Evolutionary conservation across 2,329 filamentous ascomycete species (phyloP).

Genomic region (Curvularia sp.): DNA sequence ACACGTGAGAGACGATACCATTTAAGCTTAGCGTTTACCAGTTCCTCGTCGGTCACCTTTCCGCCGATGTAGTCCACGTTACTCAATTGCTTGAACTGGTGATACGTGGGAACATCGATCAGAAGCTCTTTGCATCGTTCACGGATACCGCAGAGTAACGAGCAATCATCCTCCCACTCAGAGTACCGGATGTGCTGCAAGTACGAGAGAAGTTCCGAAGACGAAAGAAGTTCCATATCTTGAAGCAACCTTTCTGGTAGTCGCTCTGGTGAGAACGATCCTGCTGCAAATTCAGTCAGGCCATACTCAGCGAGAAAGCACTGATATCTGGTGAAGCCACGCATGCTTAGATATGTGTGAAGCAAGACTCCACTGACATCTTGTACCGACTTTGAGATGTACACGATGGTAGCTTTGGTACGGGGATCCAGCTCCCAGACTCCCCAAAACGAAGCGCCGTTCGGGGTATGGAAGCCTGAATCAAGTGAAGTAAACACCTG

Average conservation of each 20-base stretch:
- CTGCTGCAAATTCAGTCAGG: slow-evolving; percentile 25
- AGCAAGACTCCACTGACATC: slow-evolving; percentile 39
- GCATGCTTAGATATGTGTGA: slow-evolving; percentile 46
- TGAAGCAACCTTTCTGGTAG: slow-evolving; percentile 41
- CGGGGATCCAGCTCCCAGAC: slow-evolving; percentile 44
- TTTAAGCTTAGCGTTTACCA: slow-evolving; percentile 42
- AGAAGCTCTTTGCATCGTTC: slow-evolving; percentile 42
- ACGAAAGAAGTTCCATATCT: slow-evolving; percentile 45
- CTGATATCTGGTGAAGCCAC: slow-evolving; percentile 46
- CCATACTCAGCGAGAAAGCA: slow-evolving; percentile 45
- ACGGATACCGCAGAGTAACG: slow-evolving; percentile 37
- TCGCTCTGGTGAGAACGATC: slow-evolving; percentile 13
- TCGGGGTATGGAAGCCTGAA: slow-evolving; percentile 48
- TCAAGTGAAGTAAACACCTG: slow-evolving; percentile 47
- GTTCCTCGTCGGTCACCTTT: slow-evolving; percentile 35
- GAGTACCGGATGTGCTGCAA: slow-evolving; percentile 46
- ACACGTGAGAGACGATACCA: slow-evolving; percentile 46
- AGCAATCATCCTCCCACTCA: slow-evolving; percentile 42
- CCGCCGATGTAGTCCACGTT: slow-evolving; percentile 47
- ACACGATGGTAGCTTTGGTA: slow-evolving; percentile 41
- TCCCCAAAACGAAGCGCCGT: slow-evolving; percentile 45
- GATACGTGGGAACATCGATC: slow-evolving; percentile 47
- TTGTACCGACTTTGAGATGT: slow-evolving; percentile 46
- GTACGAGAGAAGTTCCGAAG: slow-evolving; percentile 44
- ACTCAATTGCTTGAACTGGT: slow-evolving; percentile 45